Evolutionary conservation across 2,329 filamentous ascomycete species (phyloP).

Genomic region (Sclerotinia sclerotiorum): DNA sequence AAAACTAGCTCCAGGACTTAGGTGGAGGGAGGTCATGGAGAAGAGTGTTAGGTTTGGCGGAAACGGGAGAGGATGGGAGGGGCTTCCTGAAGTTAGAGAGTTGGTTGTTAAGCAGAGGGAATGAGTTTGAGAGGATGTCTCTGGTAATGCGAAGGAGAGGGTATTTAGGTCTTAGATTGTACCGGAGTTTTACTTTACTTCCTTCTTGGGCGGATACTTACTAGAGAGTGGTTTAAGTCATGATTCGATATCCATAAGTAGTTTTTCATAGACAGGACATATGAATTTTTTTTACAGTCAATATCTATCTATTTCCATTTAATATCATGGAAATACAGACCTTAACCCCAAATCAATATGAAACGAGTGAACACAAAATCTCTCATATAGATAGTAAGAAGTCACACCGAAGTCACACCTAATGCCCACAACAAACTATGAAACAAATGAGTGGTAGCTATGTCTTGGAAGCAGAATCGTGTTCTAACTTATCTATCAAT

Average conservation of each 20-base stretch:
- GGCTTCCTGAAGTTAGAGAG: conserved; percentile 40
- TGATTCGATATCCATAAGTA: background rate
- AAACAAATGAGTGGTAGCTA: no score
- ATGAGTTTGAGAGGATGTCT: conserved; percentile 20
- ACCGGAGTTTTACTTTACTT: background rate
- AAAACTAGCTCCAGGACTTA: conserved; percentile 38
- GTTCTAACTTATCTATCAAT: no score
- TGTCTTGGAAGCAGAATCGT: no score
- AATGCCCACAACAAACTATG: no score
- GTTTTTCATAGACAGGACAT: background rate
- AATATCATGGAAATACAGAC: background rate
- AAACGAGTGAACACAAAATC: no score
- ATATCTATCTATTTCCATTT: background rate
- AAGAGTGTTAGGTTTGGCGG: conserved; percentile 40
- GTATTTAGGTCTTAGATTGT: background rate
- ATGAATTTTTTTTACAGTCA: background rate
- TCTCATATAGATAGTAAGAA: no score
- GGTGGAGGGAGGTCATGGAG: conserved; percentile 40
- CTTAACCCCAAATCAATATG: no score
- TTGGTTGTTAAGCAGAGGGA: conserved; percentile 37
- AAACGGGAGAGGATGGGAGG: conserved; percentile 39
- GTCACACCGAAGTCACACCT: no score
- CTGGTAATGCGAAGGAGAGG: background rate
- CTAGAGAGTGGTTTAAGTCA: background rate
- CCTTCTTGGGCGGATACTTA: background rate